phyloP scores from a whole-genome alignment of 1,284 basidiomycete genomes.

The Sporisorium sorghi region DNA sequence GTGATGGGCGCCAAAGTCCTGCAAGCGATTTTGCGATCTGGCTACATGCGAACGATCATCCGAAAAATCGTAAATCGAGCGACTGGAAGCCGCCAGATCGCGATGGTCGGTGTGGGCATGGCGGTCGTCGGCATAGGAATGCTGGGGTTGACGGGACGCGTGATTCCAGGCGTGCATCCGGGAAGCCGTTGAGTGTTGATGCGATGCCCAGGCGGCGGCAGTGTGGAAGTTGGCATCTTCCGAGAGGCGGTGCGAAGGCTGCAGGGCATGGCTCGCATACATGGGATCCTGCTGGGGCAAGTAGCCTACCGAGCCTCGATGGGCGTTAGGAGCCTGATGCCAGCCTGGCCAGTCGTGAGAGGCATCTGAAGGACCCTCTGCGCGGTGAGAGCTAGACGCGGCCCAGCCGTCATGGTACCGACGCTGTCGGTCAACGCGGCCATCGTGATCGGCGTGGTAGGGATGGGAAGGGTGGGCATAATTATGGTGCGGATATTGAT shows the following conservation, averaged over 20 bases:
- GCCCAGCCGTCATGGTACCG: conserved; percentile 31
- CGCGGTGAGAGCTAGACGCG: conserved; percentile 16
- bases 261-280: conserved; percentile 14
- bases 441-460: conserved; percentile 16
- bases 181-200: conserved; percentile 7
- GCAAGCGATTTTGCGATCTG: conserved; percentile 14
- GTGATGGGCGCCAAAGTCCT: conserved; percentile 14
- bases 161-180: conserved; percentile 20
- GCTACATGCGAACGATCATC: conserved; percentile 12
- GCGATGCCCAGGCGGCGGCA: conserved; percentile 19
- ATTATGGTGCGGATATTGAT: conserved; percentile 18
- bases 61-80: conserved; percentile 10
- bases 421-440: conserved; percentile 12
- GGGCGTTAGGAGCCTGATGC: conserved; percentile 20
- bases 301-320: conserved; percentile 24
- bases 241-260: conserved; percentile 23
- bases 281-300: conserved; percentile 18
- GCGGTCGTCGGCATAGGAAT: conserved; percentile 9
- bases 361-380: conserved; percentile 13
- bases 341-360: conserved; percentile 26
- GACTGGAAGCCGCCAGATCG: conserved; percentile 10
- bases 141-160: conserved; percentile 18
- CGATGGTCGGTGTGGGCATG: conserved; percentile 15
- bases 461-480: conserved; percentile 14
- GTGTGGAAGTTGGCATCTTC: conserved; percentile 14